These are phyloP conservation scores for Citrullus mucosospermus DNA, from an alignment of 306 rosid species.

Conservation along the genomic window DNA sequence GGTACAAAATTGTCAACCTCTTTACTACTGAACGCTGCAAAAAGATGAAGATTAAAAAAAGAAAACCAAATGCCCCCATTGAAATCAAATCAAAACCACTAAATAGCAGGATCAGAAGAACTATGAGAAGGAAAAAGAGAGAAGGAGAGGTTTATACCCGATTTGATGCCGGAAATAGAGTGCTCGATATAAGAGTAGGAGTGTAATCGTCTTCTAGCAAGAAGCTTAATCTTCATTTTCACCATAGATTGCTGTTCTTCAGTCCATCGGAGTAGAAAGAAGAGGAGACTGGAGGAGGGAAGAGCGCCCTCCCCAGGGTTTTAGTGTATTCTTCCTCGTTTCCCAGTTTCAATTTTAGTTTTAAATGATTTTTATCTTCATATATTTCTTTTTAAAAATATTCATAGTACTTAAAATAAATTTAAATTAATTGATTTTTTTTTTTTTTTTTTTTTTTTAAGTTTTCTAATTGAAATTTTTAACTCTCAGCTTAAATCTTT, in stretches of 20 bases:
- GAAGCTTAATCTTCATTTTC: neutral
- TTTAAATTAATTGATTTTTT: too few species aligned
- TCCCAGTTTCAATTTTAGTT: too few species aligned
- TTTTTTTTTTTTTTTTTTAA: too few species aligned
- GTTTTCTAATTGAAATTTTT: too few species aligned
- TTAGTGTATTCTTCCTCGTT: neutral
- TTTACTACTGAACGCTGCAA: neutral
- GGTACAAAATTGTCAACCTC: neutral
- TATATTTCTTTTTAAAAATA: too few species aligned
- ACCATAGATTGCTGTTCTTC: neutral
- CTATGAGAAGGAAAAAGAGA: neutral
- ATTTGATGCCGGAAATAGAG: neutral
- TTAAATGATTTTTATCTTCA: too few species aligned
- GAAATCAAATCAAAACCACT: neutral
- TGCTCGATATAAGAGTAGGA: neutral
- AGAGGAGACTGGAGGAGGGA: neutral
- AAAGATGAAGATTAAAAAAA: neutral
- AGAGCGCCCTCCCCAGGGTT: neutral
- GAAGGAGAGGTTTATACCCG: neutral
- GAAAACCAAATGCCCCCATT: neutral
- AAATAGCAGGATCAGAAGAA: neutral
- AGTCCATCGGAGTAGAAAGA: neutral
- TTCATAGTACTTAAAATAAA: too few species aligned
- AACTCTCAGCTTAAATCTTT: too few species aligned
- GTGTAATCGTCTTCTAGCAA: neutral